Conservation (phyloP, 345 rosid genomes). For the Brassica juncea region DNA sequence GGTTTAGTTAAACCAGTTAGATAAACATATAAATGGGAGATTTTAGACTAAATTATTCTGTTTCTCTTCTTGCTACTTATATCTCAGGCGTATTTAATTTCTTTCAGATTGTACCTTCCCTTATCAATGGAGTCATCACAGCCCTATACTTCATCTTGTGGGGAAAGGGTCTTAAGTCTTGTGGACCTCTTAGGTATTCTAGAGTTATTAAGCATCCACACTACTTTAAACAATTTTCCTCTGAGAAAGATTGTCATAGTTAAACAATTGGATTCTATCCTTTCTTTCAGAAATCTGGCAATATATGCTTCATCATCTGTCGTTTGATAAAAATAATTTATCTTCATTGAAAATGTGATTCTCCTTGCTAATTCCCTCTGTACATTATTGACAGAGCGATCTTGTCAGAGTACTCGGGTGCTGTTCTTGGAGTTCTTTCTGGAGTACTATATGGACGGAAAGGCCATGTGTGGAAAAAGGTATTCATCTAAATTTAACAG, state of each 20-base stretch:
- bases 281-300: background rate
- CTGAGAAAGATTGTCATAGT: background rate
- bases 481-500: conserved; percentile 32
- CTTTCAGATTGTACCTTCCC: conserved; percentile 85
- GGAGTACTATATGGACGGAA: conserved; percentile 80
- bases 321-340: background rate
- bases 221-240: background rate
- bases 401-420: conserved; percentile 96
- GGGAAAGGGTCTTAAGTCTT: conserved; percentile 89
- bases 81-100: conserved; percentile 21
- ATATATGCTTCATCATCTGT: background rate
- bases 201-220: conserved; percentile 15
- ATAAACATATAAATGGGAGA: background rate
- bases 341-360: background rate
- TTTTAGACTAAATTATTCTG: conserved; percentile 5
- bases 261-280: background rate
- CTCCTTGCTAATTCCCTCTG: conserved; percentile 2
- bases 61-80: background rate
- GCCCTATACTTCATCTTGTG: conserved; percentile 91
- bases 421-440: conserved; percentile 94
- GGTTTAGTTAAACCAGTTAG: conserved; percentile 43
- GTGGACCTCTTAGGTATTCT: conserved; percentile 91
- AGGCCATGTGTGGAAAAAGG: conserved; percentile 88
- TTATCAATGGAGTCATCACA: conserved; percentile 88
- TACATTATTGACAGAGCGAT: conserved; percentile 58